Percentiles rank a stretch among this genome's conserved stretches.
These are phyloP conservation scores for Veloporphyrellus conicus DNA, from an alignment of 1,284 basidiomycete genomes.

Conservation along the genomic window DNA sequence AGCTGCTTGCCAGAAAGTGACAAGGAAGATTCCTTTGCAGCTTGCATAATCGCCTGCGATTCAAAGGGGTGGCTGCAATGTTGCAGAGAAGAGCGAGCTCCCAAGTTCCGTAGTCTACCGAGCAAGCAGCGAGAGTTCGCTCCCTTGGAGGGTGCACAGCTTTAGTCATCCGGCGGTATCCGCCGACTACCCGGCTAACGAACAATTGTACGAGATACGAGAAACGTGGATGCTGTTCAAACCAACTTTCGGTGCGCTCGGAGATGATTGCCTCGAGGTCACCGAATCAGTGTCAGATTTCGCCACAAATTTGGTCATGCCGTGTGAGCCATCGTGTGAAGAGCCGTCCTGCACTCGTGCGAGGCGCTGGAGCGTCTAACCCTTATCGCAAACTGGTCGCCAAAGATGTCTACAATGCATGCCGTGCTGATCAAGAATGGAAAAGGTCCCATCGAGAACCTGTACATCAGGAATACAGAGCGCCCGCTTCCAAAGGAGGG, in stretches of 20 bases:
- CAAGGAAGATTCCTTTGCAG: constrained; percentile 9
- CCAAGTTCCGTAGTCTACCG: constrained; percentile 8
- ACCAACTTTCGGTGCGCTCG: constrained; percentile 1
- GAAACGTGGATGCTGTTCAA: neutral
- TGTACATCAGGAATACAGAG: constrained; percentile 75
- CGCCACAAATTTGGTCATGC: too few relatives aligned
- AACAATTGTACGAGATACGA: too few relatives aligned
- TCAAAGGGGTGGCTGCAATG: neutral
- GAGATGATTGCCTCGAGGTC: neutral
- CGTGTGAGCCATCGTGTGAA: too few relatives aligned
- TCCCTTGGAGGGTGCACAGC: constrained; percentile 3
- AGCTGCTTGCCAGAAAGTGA: constrained; percentile 37
- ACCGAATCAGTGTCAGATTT: too few relatives aligned
- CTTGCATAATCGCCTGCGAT: constrained; percentile 18
- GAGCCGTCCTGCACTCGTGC: too few relatives aligned
- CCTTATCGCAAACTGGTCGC: too few relatives aligned
- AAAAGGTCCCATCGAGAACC: constrained; percentile 71
- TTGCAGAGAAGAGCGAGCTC: neutral
- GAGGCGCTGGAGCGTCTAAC: too few relatives aligned
- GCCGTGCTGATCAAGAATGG: constrained; percentile 80
- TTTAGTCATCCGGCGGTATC: constrained; percentile 7
- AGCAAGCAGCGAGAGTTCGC: neutral
- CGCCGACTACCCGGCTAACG: neutral
- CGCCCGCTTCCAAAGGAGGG: constrained; percentile 54
- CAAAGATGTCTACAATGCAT: constrained; percentile 54